Percentiles rank a stretch among this genome's conserved stretches.
phyloP scores from a whole-genome alignment of 352 stramenopile species.

The Phytophthora sp. region DNA sequence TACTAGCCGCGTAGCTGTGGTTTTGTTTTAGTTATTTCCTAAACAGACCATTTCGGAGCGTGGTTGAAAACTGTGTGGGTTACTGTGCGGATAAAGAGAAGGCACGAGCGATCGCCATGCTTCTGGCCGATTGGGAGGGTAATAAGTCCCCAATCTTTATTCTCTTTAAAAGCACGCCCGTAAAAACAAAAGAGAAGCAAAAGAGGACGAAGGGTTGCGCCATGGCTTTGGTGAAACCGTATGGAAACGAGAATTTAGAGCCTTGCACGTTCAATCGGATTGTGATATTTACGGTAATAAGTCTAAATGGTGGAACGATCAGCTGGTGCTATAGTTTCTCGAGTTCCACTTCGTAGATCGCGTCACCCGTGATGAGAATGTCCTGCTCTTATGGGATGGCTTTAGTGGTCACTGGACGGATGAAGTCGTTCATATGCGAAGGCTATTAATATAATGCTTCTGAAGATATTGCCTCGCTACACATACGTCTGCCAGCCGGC shows the following conservation, averaged over 20 bases:
- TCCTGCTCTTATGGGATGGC: constrained; percentile 7
- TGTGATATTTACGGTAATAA: constrained; percentile 5
- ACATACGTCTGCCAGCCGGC: too few species aligned
- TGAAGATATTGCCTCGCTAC: too few species aligned
- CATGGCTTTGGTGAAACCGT: constrained; percentile 3
- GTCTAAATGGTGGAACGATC: background rate
- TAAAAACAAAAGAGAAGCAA: background rate
- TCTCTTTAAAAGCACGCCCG: background rate
- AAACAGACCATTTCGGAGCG: constrained; percentile 8
- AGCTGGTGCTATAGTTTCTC: background rate
- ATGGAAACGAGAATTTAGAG: constrained; percentile 1
- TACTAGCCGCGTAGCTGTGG: background rate
- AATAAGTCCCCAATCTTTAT: background rate
- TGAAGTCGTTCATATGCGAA: constrained; percentile 1
- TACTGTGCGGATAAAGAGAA: constrained; percentile 8
- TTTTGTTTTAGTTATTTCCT: background rate
- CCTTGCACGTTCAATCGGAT: background rate
- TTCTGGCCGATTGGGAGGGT: constrained; percentile 4
- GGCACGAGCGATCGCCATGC: constrained; percentile 3
- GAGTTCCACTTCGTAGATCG: background rate
- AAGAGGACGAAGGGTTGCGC: background rate
- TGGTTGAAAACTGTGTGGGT: constrained; percentile 8
- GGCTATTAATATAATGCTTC: background rate
- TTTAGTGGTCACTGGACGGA: constrained; percentile 6
- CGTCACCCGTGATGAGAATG: background rate